Base-by-base conservation (phyloP, 2,329 filamentous ascomycete species). In the Sclerotinia glacialis region DNA sequence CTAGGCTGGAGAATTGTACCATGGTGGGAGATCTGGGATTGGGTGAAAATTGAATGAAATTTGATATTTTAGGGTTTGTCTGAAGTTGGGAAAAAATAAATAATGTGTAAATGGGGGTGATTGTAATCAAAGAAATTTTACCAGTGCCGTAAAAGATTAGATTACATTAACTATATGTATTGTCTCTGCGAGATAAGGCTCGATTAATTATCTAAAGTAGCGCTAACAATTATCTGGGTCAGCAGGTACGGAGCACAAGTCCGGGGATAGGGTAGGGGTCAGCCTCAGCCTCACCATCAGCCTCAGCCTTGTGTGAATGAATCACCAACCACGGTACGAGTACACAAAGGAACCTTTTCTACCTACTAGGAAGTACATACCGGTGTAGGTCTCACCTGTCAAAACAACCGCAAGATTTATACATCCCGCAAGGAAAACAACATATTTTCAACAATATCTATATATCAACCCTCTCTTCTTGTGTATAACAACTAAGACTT, bases 1-100 rank as follows among this genome's bases (percentile, higher is more conserved):
- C 67, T 26, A 31, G 28, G 55, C 66, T 71, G 14, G 68, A 65
- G 63, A 74, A 74, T 69, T 74, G 65, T 23, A 73, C 71, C 72
- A 75, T 73, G 31, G 23, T 64, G 23, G 53, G 58, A 16, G 31
- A 6, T 21, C 4, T 12, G n/a, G 28, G 21, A 49, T 21, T 21
- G 28, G n/a, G n/a, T n/a, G n/a, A n/a, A n/a, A 34, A 7, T 34
- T 34, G 37, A 37, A 37, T 26, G 28, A 34, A n/a, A 11, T 7
- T n/a, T 7, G 23, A 5, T 23, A 34, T 23, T 37, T 55, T 23
- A 37, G 58, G 23, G 31, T 23, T 34, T 26, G 53, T 40, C 18
- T n/a, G 44, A n/a, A 31, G 28, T 6, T 6, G 5, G 42, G 16
- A n/a, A 34, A 47, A 40, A 47, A 34, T 23, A 46, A 37, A 47